Base-by-base conservation (phyloP, 805 yeast genomes). In the Cyberlindnera saturnus region DNA sequence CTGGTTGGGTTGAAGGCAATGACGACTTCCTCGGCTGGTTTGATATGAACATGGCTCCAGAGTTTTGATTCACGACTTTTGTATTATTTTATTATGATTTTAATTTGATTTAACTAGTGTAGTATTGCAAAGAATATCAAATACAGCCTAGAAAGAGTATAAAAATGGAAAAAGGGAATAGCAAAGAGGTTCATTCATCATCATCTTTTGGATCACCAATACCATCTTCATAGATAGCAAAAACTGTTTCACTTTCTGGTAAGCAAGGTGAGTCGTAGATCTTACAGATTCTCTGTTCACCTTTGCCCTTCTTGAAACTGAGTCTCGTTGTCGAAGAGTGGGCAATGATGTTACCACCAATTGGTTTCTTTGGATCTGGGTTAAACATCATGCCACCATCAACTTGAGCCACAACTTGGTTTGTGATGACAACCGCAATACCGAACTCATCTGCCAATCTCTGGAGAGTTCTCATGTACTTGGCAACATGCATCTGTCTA, bases 341-440 rank as follows among this genome's bases (percentile, higher is more conserved):
- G 1, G 98, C 99, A 62, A 93, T 83, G 55, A 93, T 93, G 60
- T 93, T 91, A 56, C 99, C 99, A 48, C 99, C 99, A 53, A 93
- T 91, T 15, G 99, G 99, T 63, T 93, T 93, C 64, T 93, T 93
- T 14, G 98, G 97, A 63, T 93, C 99, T 1, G 96, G 96, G 55
- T 90, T 89, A 63, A 81, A 90, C 23, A 78, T 73, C 64, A 72
- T 71, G 34, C 79, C 79, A 57, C 95, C 95, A 59, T 93, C 99
- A 16, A 93, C 99, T 64, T 90, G 97, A 4, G 98, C 97, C 6
- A 88, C 96, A 18, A 93, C 99, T 65, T 93, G 99, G 66, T 93
- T 93, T 2, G 95, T 86, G 37, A 93, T 88, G 6, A 93, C 89
- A 9, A 91, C 96, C 0, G 98, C 99, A 44, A 93, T 88, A 37